Conservation (phyloP, 352 stramenopile genomes). For the Globisporangium takayamanum region DNA sequence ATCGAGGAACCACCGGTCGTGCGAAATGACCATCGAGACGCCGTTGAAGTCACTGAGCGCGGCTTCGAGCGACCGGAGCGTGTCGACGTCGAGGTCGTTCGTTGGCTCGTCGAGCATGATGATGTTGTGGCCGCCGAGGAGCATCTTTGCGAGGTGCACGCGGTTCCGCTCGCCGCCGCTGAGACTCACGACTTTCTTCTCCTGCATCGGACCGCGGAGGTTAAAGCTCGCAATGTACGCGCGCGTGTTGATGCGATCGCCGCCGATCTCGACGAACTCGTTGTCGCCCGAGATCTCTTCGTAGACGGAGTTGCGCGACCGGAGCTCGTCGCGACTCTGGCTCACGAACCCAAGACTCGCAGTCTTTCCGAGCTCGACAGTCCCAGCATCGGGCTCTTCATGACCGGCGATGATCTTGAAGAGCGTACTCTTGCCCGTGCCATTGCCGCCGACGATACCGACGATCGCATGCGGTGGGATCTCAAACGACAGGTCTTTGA, state of each 20-base stretch:
- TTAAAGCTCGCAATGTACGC: conserved; percentile 87
- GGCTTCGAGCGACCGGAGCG: conserved; percentile 80
- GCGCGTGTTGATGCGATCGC: conserved; percentile 75
- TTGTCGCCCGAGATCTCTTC: conserved; percentile 85
- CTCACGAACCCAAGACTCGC: conserved; percentile 76
- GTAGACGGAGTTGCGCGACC: conserved; percentile 60
- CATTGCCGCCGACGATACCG: conserved; percentile 97
- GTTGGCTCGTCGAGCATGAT: conserved; percentile 88
- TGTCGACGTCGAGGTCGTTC: conserved; percentile 85
- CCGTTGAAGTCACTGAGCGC: conserved; percentile 86
- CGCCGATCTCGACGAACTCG: conserved; percentile 71
- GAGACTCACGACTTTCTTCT: conserved; percentile 72
- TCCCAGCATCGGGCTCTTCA: conserved; percentile 82
- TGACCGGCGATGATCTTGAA: conserved; percentile 94
- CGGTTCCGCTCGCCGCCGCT: conserved; percentile 83
- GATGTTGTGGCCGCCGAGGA: conserved; percentile 77
- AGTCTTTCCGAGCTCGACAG: conserved; percentile 67
- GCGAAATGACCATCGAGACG: conserved; percentile 93
- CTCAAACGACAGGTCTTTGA: conserved; percentile 92
- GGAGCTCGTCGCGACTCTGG: conserved; percentile 69
- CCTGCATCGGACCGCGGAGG: conserved; percentile 73
- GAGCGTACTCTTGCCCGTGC: conserved; percentile 95
- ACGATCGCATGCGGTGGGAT: conserved; percentile 95
- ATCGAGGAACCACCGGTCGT: conserved; percentile 96
- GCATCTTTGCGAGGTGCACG: conserved; percentile 83